phyloP scores from a whole-genome alignment of 108 stramenopile species.

The Hondaea fermentalgiana region DNA sequence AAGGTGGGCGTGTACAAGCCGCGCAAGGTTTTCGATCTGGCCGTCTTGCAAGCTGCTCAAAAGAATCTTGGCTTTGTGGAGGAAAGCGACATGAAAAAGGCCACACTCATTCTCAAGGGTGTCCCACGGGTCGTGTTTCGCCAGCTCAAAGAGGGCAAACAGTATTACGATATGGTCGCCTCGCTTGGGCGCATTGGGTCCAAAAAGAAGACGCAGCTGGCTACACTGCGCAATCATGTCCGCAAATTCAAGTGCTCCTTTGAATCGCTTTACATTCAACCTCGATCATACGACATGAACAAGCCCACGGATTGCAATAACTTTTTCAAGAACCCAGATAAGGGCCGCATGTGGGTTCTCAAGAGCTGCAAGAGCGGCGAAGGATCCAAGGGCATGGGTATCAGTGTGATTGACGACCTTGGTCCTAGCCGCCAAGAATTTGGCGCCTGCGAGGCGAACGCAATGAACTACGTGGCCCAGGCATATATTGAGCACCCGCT shows the following conservation, averaged over 20 bases:
- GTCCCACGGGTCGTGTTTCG: neutral
- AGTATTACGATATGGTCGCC: constrained; percentile 16
- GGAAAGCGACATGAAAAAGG: neutral
- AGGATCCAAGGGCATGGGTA: constrained; percentile 18
- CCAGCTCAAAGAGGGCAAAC: constrained; percentile 10
- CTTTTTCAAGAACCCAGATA: constrained; percentile 3
- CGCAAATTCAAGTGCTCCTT: constrained; percentile 16
- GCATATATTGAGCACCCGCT: neutral
- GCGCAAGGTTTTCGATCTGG: neutral
- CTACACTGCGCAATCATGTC: neutral
- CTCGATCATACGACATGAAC: constrained; percentile 2
- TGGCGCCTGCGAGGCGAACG: constrained; percentile 12
- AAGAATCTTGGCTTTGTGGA: neutral
- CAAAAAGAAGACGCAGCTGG: constrained; percentile 11
- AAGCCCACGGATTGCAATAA: neutral
- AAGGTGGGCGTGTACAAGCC: neutral
- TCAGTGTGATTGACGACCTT: neutral
- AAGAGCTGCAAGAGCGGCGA: constrained; percentile 12
- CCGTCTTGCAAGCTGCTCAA: neutral
- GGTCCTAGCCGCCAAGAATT: neutral
- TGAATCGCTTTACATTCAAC: neutral
- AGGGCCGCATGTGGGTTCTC: constrained; percentile 3
- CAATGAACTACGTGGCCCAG: neutral
- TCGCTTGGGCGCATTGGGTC: neutral
- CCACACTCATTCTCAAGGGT: constrained; percentile 3